phyloP scores from a whole-genome alignment of 208 protist species.

The Trypanosoma brucei region DNA sequence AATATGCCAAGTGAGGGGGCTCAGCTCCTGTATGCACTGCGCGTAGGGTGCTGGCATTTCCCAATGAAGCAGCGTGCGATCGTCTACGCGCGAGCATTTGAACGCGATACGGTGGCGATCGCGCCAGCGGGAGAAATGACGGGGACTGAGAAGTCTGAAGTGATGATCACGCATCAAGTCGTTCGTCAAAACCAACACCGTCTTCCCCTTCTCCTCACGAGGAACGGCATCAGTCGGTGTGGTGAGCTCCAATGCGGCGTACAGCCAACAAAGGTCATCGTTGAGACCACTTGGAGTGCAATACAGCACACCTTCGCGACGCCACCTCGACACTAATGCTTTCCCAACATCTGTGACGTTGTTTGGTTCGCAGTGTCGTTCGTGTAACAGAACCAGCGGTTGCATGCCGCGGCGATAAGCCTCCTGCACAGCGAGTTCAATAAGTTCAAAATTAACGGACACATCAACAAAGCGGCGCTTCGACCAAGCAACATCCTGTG shows the following conservation, averaged over 20 bases:
- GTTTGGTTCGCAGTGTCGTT: constrained; percentile 36
- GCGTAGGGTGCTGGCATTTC: constrained; percentile 40
- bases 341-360: constrained; percentile 17
- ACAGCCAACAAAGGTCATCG: constrained; percentile 82
- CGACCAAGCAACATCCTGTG: constrained; percentile 29
- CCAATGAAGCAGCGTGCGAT: constrained; percentile 39
- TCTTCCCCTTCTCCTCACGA: constrained; percentile 1
- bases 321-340: constrained; percentile 29
- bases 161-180: constrained; percentile 85
- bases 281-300: constrained; percentile 68
- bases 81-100: constrained; percentile 35
- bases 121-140: constrained; percentile 65
- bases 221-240: constrained; percentile 27
- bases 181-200: constrained; percentile 53
- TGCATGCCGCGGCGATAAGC: constrained; percentile 29
- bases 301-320: constrained; percentile 32
- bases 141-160: constrained; percentile 65
- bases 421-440: constrained; percentile 46
- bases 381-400: constrained; percentile 69
- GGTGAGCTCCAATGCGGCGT: constrained; percentile 44
- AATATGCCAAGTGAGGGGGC: constrained; percentile 22
- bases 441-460: constrained; percentile 31
- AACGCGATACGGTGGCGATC: constrained; percentile 33
- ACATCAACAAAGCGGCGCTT: constrained; percentile 20
- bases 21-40: constrained; percentile 42